Base-by-base conservation (phyloP, 176 grass and related monocot species). In the Triticum timopheevii region DNA sequence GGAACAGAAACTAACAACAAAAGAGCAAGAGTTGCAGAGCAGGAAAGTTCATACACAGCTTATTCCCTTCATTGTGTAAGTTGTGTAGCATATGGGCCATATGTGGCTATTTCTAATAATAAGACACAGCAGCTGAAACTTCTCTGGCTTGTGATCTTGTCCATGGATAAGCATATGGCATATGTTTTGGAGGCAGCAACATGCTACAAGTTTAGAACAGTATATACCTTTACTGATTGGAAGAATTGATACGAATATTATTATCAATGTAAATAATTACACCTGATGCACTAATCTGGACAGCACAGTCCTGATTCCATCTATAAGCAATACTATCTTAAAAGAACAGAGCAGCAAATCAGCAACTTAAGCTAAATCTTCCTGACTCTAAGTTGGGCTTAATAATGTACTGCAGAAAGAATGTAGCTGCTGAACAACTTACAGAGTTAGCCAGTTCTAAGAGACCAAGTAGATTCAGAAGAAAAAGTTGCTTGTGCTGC, bases 201-300 rank as follows among this genome's bases (percentile, higher is more conserved):
- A 20, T 62, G 20, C 38, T 13, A 40, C 69, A 71, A 23, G 20
- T 22, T 71, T n/a, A 67, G 36, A 86, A 77, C 35, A 86, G 17
- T 13, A 62, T 47, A 56, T 20, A 50, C 5, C 56, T 35, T 65
- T 25, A 61, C 15, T 7, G 16, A 35, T 23, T 74, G 38, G 22
- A 47, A 49, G 67, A 68, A 49, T 85, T 61, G 19, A 49, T 20
- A 76, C 68, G 84, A 61, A 82, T 80, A 84, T 81, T 80, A 91
- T 87, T 87, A 75, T 81, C 35, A 35, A 87, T 36, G 61, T 87
- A 84, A 81, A 76, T 87, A 91, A 87, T 91, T 91, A 91, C 85
- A 91, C 67, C 87, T 84, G 82, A 71, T 85, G 78, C 77, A 82
- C 77, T 85, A 85, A 88, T 91, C 86, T 88, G 90, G 70, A 91